Evolutionary conservation across 805 yeast species (phyloP).

Genomic region (Helenozyma baotianmanensis): DNA sequence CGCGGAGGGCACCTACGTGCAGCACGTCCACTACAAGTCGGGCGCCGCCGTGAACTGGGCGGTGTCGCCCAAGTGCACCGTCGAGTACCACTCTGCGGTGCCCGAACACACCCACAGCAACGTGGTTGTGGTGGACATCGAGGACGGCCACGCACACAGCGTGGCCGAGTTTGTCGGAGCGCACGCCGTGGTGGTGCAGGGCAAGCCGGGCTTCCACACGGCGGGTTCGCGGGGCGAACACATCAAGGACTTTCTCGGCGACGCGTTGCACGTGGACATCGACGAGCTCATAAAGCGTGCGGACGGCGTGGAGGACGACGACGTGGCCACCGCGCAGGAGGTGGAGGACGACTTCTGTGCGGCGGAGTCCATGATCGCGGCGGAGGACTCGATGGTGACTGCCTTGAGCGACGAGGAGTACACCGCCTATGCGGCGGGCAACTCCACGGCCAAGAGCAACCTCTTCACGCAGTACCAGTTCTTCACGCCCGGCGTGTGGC

Average conservation of each 20-base stretch:
- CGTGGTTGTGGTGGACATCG: conserved; percentile 22
- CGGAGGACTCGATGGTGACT: conserved; percentile 21
- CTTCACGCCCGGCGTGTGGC: conserved; percentile 78
- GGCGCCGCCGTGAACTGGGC: conserved; percentile 12
- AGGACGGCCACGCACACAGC: conserved; percentile 15
- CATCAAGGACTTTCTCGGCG: conserved; percentile 22
- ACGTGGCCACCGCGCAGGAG: conserved; percentile 7
- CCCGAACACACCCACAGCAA: conserved; percentile 4
- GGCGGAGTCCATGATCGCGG: conserved; percentile 29
- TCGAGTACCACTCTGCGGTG: conserved; percentile 5
- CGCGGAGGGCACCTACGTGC: conserved; percentile 5
- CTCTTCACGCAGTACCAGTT: conserved; percentile 63
- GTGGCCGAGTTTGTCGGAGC: conserved; percentile 17
- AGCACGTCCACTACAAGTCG: conserved; percentile 15
- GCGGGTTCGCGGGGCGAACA: conserved; percentile 17
- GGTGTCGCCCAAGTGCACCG: conserved; percentile 9
- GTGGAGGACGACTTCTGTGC: conserved; percentile 29
- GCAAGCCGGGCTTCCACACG: conserved; percentile 25
- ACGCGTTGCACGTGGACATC: conserved; percentile 20
- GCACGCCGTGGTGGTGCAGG: conserved; percentile 21
- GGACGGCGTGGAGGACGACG: conserved; percentile 1
- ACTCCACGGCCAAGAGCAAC: conserved; percentile 22
- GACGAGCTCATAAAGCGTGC: conserved; percentile 18
- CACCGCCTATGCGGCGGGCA: conserved; percentile 3
- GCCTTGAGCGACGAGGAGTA: conserved; percentile 16